Base-by-base conservation (phyloP, 805 yeast genomes). In the Ogataea dorogensis region DNA sequence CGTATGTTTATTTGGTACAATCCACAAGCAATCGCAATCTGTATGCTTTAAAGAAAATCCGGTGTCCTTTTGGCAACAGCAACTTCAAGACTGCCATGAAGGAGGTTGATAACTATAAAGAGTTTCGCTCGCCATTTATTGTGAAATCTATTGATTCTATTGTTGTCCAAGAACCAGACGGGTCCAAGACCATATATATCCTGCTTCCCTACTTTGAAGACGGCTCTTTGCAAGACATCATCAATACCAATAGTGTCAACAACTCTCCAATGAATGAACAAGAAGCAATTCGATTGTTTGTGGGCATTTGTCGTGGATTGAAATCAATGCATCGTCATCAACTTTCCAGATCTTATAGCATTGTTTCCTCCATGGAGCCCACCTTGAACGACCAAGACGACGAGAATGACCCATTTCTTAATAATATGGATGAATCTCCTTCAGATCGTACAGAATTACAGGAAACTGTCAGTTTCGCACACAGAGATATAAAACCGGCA, bases 401-500 rank as follows among this genome's bases (percentile, higher is more conserved):
- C 17, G 54, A 47, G 29, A 35, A 36, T 20, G 47, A 46, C 29
- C 58, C 59, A 15, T 56, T 56, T 26, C 31, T 53, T 17, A 33
- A 28, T 17, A 24, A 37, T 23, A 17, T 18, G 16, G 45, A 32
- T 19, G 36, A 24, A 17, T 51, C 54, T 9, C 46, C 49, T 10
- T 67, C 57, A 13, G 55, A 48, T 8, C 62, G 54, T 2, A 75
- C 82, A 1, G 81, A 78, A 41, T 49, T 80, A 33, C 67, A 69
- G 17, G 82, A 77, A 36, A 63, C 74, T 3, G 65, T 73, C 3
- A 83, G 91, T 3, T 87, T 74, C 57, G 91, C 95, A 0, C 97
- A 89, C 58, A 64, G 88, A 38, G 96, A 89, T 56, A 64, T 89
- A 38, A 89, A 86, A 54, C 96, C 97, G 0, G 94, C 93, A 2